Percentiles rank a stretch among this genome's conserved stretches.
These are phyloP conservation scores for Ilex paraguariensis DNA, from an alignment of 305 asterid genomes.

Conservation along the genomic window DNA sequence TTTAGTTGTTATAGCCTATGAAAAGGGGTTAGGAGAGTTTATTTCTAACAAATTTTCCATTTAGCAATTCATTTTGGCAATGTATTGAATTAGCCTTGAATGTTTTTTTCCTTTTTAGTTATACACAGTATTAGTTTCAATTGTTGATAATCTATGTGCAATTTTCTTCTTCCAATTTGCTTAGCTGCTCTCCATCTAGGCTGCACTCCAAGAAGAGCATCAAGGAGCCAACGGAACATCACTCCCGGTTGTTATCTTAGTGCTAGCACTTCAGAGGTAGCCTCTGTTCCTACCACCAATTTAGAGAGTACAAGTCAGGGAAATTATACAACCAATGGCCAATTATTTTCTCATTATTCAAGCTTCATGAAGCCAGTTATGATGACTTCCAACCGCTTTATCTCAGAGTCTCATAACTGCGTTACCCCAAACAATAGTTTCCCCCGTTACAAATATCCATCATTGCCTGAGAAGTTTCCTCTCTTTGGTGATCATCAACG, in stretches of 20 bases:
- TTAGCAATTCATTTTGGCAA: too few species aligned
- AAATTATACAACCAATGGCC: constrained; percentile 25
- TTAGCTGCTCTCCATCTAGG: constrained; percentile 92
- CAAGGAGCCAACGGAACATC: constrained; percentile 72
- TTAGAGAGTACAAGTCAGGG: constrained; percentile 25
- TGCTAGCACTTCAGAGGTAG: constrained; percentile 29
- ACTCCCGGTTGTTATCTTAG: constrained; percentile 57
- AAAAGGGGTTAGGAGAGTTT: too few species aligned
- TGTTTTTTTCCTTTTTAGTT: too few species aligned
- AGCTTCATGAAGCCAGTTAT: constrained; percentile 17
- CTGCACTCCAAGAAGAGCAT: constrained; percentile 74
- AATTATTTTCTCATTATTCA: constrained; percentile 30
- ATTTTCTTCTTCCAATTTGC: constrained; percentile 11
- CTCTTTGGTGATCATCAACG: constrained; percentile 4
- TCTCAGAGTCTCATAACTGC: constrained; percentile 12
- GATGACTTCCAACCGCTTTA: constrained; percentile 17
- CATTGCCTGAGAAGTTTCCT: constrained; percentile 5
- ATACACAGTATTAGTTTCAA: too few species aligned
- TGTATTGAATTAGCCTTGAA: too few species aligned
- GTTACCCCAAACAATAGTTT: constrained; percentile 15
- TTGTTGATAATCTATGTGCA: neutral
- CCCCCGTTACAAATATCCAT: constrained; percentile 16
- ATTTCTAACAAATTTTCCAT: too few species aligned
- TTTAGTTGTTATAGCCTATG: too few species aligned
- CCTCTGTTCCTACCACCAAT: constrained; percentile 29